phyloP scores from a whole-genome alignment of 1,139 yeast species.

The Saccharomyces hybrid region DNA sequence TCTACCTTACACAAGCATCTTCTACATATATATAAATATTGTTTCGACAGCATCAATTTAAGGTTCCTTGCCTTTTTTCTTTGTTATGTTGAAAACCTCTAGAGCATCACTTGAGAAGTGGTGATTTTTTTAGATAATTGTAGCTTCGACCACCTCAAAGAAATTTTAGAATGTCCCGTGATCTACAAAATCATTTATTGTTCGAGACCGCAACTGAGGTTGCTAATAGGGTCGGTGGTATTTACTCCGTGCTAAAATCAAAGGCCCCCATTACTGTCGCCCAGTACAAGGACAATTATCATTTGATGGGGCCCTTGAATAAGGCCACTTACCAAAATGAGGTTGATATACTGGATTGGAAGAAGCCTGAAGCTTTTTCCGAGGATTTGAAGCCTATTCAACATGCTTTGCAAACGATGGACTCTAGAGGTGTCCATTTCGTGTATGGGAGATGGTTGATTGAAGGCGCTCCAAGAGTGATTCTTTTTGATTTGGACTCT shows the following conservation, averaged over 20 bases:
- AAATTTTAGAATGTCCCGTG: constrained; percentile 47
- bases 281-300: constrained; percentile 81
- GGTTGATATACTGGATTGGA: constrained; percentile 69
- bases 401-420: constrained; percentile 44
- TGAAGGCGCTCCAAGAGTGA: constrained; percentile 91
- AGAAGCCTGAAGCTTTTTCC: constrained; percentile 50
- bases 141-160: neutral
- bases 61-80: neutral
- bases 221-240: constrained; percentile 95
- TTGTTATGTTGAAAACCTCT: neutral
- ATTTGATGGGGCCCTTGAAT: constrained; percentile 79
- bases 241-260: constrained; percentile 88
- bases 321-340: constrained; percentile 76
- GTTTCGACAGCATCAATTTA: neutral
- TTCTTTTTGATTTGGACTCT: constrained; percentile 74
- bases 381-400: constrained; percentile 14
- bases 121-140: neutral
- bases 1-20: neutral
- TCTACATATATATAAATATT: neutral
- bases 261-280: constrained; percentile 95
- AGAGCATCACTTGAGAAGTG: neutral
- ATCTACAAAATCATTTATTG: constrained; percentile 69
- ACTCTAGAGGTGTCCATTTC: constrained; percentile 73
- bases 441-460: constrained; percentile 92
- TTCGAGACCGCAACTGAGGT: constrained; percentile 96